Evolutionary conservation across 257 asterid genomes (phyloP).

Genomic region (Asclepias syriaca): DNA sequence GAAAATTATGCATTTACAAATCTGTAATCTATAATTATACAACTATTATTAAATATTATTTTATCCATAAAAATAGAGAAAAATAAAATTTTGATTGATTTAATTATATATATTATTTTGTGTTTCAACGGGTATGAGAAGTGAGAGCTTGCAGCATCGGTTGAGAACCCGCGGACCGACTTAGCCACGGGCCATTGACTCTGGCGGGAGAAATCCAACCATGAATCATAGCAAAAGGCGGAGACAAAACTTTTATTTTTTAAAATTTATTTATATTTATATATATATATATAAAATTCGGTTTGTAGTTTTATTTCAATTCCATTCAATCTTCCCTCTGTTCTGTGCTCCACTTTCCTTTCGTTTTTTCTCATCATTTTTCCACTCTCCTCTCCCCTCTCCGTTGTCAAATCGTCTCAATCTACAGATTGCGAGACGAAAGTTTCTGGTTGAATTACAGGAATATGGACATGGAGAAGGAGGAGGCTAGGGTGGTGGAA

Average conservation of each 20-base stretch:
- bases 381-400: conserved; percentile 4
- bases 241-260: not conserved
- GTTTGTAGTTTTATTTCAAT: not conserved
- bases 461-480: conserved; percentile 13
- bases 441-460: not conserved
- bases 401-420: conserved; percentile 5
- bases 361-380: conserved; percentile 7
- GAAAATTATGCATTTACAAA: too few relatives aligned
- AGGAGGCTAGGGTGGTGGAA: conserved; percentile 26
- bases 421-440: not conserved
- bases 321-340: not conserved
- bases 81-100: too few relatives aligned
- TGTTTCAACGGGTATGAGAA: too few relatives aligned
- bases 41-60: too few relatives aligned
- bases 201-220: conserved; percentile 9
- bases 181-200: conserved; percentile 1
- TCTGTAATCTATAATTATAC: too few relatives aligned
- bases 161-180: not conserved
- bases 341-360: not conserved
- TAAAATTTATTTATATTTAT: too few relatives aligned
- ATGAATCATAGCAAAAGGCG: conserved; percentile 1
- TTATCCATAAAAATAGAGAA: too few relatives aligned
- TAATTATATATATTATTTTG: too few relatives aligned
- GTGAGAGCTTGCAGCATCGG: too few relatives aligned
- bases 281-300: not conserved